phyloP scores from a whole-genome alignment of 768 basidiomycete genomes.

The Pisolithus albus region DNA sequence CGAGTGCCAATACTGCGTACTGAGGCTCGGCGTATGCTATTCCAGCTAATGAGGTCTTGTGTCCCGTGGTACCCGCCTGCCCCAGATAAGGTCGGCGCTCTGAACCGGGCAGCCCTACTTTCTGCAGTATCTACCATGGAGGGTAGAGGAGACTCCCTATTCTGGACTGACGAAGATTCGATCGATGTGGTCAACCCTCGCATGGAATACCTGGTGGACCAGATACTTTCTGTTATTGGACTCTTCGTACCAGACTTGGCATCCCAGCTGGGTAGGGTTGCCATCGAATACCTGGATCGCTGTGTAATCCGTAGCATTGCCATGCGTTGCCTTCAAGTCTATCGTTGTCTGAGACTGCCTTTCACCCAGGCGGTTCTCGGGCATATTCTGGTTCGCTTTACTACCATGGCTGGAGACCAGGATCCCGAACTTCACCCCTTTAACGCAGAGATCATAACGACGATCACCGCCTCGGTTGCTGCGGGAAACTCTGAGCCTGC shows the following conservation, averaged over 20 bases:
- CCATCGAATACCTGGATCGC: constrained; percentile 77
- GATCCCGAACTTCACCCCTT: constrained; percentile 77
- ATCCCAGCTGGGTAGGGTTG: constrained; percentile 73
- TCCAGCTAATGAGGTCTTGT: constrained; percentile 81
- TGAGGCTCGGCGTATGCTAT: constrained; percentile 71
- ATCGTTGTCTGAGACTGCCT: constrained; percentile 69
- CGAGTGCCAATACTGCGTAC: constrained; percentile 60
- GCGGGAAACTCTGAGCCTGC: constrained; percentile 50
- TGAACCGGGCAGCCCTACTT: constrained; percentile 44
- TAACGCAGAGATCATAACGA: constrained; percentile 75
- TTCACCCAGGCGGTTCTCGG: constrained; percentile 69
- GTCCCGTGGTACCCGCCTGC: constrained; percentile 69
- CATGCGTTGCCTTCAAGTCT: constrained; percentile 86
- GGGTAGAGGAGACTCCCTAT: constrained; percentile 44
- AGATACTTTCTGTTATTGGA: constrained; percentile 59
- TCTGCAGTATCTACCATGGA: constrained; percentile 50
- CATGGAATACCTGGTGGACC: constrained; percentile 61
- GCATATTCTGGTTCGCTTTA: constrained; percentile 72
- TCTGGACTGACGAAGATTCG: constrained; percentile 70
- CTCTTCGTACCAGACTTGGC: constrained; percentile 65
- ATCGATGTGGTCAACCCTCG: constrained; percentile 52
- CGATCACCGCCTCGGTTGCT: constrained; percentile 56
- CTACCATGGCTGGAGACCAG: constrained; percentile 72
- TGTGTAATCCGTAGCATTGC: constrained; percentile 84
- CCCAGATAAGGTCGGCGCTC: constrained; percentile 48